Percentiles rank a stretch among this genome's conserved stretches.
Evolutionary conservation across 805 yeast species (phyloP).

Genomic region (Metschnikowia reukaufii): DNA sequence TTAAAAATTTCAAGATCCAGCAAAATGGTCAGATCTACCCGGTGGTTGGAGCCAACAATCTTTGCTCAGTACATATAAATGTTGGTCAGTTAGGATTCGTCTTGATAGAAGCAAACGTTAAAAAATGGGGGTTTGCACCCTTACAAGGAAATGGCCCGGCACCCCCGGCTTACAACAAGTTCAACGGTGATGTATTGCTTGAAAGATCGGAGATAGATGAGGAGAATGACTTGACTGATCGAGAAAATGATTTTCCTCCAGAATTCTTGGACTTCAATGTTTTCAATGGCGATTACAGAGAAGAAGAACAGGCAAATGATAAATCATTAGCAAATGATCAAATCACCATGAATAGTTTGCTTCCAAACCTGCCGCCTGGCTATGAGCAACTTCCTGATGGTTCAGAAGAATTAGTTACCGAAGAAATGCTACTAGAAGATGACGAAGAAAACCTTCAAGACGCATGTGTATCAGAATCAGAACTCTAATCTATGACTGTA

Average conservation of each 20-base stretch:
- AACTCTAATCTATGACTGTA: not conserved
- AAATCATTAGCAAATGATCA: slow-evolving; percentile 41
- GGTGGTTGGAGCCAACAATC: slow-evolving; percentile 81
- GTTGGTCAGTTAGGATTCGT: slow-evolving; percentile 90
- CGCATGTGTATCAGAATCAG: not conserved
- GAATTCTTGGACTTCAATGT: slow-evolving; percentile 48
- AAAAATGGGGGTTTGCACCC: slow-evolving; percentile 95
- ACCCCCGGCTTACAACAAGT: slow-evolving; percentile 88
- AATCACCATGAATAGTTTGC: slow-evolving; percentile 40
- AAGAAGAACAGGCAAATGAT: slow-evolving; percentile 25
- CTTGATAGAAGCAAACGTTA: slow-evolving; percentile 87
- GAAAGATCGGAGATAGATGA: slow-evolving; percentile 62
- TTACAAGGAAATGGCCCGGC: slow-evolving; percentile 85
- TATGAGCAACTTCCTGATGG: slow-evolving; percentile 21
- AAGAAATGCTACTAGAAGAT: not conserved
- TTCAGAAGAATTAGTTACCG: not conserved
- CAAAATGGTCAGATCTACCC: slow-evolving; percentile 64
- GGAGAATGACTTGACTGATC: slow-evolving; percentile 43
- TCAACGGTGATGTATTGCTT: slow-evolving; percentile 71
- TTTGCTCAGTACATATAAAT: slow-evolving; percentile 82
- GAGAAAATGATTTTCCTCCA: slow-evolving; percentile 56
- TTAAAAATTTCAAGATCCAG: slow-evolving; percentile 63
- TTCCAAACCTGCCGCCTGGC: slow-evolving; percentile 40
- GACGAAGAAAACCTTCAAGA: no score
- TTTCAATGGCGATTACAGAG: slow-evolving; percentile 3